Evolutionary conservation across 2,329 filamentous ascomycete species (phyloP), one percentile per base, ranked within the genome.

Genomic region (Fusarium acutatum): DNA sequence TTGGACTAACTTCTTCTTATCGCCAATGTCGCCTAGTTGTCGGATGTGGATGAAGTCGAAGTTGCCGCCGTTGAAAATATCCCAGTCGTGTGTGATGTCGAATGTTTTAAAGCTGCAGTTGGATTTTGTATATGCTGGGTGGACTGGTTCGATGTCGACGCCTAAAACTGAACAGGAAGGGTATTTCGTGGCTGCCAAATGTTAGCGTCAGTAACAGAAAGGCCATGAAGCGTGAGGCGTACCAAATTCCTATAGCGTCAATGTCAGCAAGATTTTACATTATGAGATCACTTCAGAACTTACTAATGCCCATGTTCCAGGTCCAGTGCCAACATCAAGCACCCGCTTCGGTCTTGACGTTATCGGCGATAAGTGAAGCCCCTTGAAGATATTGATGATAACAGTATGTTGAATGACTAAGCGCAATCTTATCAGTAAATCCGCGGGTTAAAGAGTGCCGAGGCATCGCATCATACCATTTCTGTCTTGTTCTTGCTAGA

Each of bases 401-500:
- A 77, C 26, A 12, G 54, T 65, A 54, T 76, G 74, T 43, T 76
- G 74, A 26, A 76, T 76, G 9, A 72, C 74, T 76, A 22, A 54
- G 32, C n/a, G 56, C 34, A 61, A 47, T 54, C 49, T 54, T 59
- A 52, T 75, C 47, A 76, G 72, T 35, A 53, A 37, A 44, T 37
- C 28, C 11, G 37, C 20, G 64, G 30, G 59, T 41, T 53, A 46
- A 34, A 26, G 14, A 37, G 13, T 28, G 32, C 30, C 30, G 40
- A 44, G n/a, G 22, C 24, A 28, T 9, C 1, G n/a, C n/a, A 37
- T 38, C 35, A 43, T 75, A 75, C 73, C 64, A 75, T 75, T 75
- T 67, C 73, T 62, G 63, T 75, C 73, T 75, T 72, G 67, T 64
- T 75, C 73, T 74, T 75, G 61, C 73, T 75, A 62, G 18, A 58